phyloP scores from a whole-genome alignment of 441 rosid genomes.

The Rhodomyrtus psidioides region DNA sequence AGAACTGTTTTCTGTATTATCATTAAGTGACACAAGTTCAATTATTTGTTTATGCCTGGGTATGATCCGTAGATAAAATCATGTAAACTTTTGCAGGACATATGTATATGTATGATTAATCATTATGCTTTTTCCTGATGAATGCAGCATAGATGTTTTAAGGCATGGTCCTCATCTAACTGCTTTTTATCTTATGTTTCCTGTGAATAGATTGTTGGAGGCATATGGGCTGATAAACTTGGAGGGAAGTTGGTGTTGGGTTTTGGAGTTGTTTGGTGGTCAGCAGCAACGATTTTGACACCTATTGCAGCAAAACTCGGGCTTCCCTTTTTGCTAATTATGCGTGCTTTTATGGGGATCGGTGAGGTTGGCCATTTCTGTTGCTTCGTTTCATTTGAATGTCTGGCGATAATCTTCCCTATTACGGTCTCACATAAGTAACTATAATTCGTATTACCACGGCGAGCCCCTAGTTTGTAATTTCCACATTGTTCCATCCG shows the following conservation, averaged over 20 bases:
- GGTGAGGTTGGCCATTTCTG: constrained; percentile 66
- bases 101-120: neutral
- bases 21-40: neutral
- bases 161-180: neutral
- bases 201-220: constrained; percentile 72
- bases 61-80: neutral
- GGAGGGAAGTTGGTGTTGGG: constrained; percentile 94
- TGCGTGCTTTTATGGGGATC: constrained; percentile 98
- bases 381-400: neutral
- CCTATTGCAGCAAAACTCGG: constrained; percentile 93
- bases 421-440: neutral
- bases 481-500: neutral
- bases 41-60: neutral
- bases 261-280: constrained; percentile 99
- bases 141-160: neutral
- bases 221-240: constrained; percentile 95
- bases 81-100: neutral
- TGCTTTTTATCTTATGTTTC: constrained; percentile 9
- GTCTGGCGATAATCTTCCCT: neutral
- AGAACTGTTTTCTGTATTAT: neutral
- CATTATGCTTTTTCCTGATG: neutral
- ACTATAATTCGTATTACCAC: neutral
- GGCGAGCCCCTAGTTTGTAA: neutral
- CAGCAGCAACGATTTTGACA: constrained; percentile 83
- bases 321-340: constrained; percentile 76